A percentile compares a stretch with the other conserved stretches of the same genome.
These are phyloP conservation scores for Cladosporium colombiae DNA, from an alignment of 2,329 filamentous ascomycete species.

Conservation along the genomic window DNA sequence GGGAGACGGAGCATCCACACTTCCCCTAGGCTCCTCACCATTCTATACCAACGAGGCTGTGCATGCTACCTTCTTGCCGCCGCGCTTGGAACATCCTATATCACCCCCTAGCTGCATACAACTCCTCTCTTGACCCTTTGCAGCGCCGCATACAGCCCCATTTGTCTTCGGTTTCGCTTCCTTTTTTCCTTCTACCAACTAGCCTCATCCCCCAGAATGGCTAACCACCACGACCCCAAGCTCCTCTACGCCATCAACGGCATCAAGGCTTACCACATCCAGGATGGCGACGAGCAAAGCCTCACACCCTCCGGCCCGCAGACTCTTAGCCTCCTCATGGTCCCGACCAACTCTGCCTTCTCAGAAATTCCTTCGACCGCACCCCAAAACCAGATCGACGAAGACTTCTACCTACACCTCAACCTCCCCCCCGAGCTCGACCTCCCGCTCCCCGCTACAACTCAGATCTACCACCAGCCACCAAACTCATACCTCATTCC, in stretches of 20 bases:
- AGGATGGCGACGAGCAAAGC: slow-evolving; percentile 79
- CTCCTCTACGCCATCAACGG: slow-evolving; percentile 67
- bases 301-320: slow-evolving; percentile 85
- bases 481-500: slow-evolving; percentile 92
- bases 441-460: slow-evolving; percentile 88
- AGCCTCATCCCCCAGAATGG: slow-evolving; percentile 39
- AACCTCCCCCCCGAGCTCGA: slow-evolving; percentile 94
- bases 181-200: background rate
- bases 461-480: slow-evolving; percentile 95
- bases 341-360: slow-evolving; percentile 79
- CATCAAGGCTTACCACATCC: slow-evolving; percentile 87
- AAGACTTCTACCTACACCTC: slow-evolving; percentile 96
- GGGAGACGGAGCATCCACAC: background rate
- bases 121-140: background rate
- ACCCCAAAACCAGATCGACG: slow-evolving; percentile 61
- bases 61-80: background rate
- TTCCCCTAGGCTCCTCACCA: background rate
- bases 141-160: background rate
- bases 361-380: slow-evolving; percentile 58
- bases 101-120: background rate
- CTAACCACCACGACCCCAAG: slow-evolving; percentile 56
- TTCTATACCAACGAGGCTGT: slow-evolving; percentile 9
- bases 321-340: slow-evolving; percentile 92
- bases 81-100: background rate
- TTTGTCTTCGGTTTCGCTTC: background rate